phyloP scores from a whole-genome alignment of 257 asterid species.

The Handroanthus guayacan region DNA sequence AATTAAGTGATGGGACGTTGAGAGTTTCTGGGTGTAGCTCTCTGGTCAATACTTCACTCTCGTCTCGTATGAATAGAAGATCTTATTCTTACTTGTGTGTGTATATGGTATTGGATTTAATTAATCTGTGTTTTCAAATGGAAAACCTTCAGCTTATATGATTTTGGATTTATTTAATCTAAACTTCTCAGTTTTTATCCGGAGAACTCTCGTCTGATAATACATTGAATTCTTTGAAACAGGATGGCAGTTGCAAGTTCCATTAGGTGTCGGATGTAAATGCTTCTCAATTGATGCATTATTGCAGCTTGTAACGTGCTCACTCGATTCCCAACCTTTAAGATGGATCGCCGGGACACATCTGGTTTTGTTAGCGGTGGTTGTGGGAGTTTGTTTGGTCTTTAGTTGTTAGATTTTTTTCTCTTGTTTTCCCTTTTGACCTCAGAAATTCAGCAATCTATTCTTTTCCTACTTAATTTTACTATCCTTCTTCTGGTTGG shows the following conservation, averaged over 20 bases:
- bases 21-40: background rate
- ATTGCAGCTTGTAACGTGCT: slow-evolving; percentile 40
- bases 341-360: slow-evolving; percentile 69
- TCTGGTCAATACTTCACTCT: background rate
- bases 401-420: slow-evolving; percentile 12
- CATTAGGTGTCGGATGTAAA: slow-evolving; percentile 11
- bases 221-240: slow-evolving; percentile 34
- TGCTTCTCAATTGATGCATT: slow-evolving; percentile 19
- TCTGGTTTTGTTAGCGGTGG: slow-evolving; percentile 78
- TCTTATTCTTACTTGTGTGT: background rate
- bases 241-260: slow-evolving; percentile 45
- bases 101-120: background rate
- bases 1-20: background rate
- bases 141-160: background rate
- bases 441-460: slow-evolving; percentile 32
- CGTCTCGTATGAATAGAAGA: background rate
- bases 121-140: background rate
- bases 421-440: background rate
- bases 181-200: background rate
- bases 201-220: background rate
- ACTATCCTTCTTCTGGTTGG: slow-evolving; percentile 31
- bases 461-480: slow-evolving; percentile 35
- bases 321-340: slow-evolving; percentile 19
- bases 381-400: slow-evolving; percentile 36
- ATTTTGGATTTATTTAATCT: slow-evolving; percentile 13